Evolutionary conservation across 176 grass and related monocot species (phyloP), one percentile per base, ranked within the genome.

Genomic region (Oryza australiensis): DNA sequence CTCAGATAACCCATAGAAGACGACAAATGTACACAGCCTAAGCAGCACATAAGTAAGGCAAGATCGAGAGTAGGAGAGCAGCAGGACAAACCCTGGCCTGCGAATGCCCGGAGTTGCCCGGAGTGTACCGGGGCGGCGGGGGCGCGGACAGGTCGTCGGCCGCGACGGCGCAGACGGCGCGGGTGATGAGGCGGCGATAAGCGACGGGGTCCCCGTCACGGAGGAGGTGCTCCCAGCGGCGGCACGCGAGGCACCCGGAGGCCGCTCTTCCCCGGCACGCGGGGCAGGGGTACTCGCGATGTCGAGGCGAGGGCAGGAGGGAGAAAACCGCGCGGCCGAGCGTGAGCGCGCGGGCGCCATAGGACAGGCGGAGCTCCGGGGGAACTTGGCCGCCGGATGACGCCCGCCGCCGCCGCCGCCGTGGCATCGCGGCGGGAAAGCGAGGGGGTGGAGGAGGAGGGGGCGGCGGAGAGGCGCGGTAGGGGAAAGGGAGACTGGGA

Each of bases 181-280:
- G 87, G 30, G 77, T 89, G 53, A 89, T 18, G 72, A 85, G 87
- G 51, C 41, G 42, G 64, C 87, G 87, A 65, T 89, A 89, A 30
- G 82, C 64, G 29, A 72, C 55, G 1, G 77, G 71, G 64, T 89
- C 87, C 1, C 32, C 82, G 3, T 64, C 71, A 2, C 87, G 87
- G 71, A 89, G 77, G 53, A 89, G 87, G 77, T 85, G 24, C 64
- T 22, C 82, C 87, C 76, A 80, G 26, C 77, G 77, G 71, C 77
- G 64, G 64, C 87, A 89, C 53, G 72, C 77, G 53, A 89, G 76
- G 87, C 82, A 89, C 2, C 82, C 87, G 9, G 20, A 12, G 27
- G 18, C 40, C 30, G 51, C 65, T 65, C 20, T 55, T 55, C 76
- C 77, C 51, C 71, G 53, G 82, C 87, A 89, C 30, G 41, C 24